Conservation (phyloP, 1,139 yeast genomes). For the Pneumocystis wakefieldiae region DNA sequence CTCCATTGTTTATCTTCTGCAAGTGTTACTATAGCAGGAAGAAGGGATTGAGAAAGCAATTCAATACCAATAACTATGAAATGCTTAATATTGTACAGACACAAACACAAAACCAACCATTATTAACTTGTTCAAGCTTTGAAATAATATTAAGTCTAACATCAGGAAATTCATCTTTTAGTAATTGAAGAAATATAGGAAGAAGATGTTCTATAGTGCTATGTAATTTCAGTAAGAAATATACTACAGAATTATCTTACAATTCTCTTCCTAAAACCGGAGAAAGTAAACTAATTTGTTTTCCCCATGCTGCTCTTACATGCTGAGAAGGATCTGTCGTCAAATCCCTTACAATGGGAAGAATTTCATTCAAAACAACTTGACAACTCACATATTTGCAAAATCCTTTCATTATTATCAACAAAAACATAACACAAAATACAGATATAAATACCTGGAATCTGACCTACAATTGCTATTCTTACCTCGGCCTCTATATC, state of each 20-base stretch:
- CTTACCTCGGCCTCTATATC: slow-evolving; percentile 95
- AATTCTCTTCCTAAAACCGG: slow-evolving; percentile 71
- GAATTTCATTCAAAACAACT: slow-evolving; percentile 49
- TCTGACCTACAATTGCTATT: slow-evolving; percentile 82
- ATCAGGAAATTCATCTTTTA: slow-evolving; percentile 93
- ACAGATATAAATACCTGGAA: slow-evolving; percentile 49
- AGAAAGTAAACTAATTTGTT: slow-evolving; percentile 73
- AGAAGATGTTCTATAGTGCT: slow-evolving; percentile 64
- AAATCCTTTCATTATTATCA: slow-evolving; percentile 18
- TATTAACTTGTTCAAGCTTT: slow-evolving; percentile 78
- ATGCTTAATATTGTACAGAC: neutral
- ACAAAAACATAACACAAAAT: slow-evolving; percentile 27
- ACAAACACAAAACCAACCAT: slow-evolving; percentile 19
- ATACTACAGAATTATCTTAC: neutral
- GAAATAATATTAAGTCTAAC: slow-evolving; percentile 90
- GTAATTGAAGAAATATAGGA: slow-evolving; percentile 83
- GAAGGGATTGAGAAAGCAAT: slow-evolving; percentile 63
- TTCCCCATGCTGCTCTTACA: slow-evolving; percentile 84
- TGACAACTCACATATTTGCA: slow-evolving; percentile 28
- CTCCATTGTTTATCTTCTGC: slow-evolving; percentile 98
- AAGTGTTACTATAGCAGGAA: slow-evolving; percentile 91
- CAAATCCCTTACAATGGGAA: slow-evolving; percentile 72
- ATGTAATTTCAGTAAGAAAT: neutral
- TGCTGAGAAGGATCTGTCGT: slow-evolving; percentile 85
- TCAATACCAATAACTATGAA: slow-evolving; percentile 67